phyloP scores from a whole-genome alignment of 208 protist species.

The Acanthamoeba castellanii region DNA sequence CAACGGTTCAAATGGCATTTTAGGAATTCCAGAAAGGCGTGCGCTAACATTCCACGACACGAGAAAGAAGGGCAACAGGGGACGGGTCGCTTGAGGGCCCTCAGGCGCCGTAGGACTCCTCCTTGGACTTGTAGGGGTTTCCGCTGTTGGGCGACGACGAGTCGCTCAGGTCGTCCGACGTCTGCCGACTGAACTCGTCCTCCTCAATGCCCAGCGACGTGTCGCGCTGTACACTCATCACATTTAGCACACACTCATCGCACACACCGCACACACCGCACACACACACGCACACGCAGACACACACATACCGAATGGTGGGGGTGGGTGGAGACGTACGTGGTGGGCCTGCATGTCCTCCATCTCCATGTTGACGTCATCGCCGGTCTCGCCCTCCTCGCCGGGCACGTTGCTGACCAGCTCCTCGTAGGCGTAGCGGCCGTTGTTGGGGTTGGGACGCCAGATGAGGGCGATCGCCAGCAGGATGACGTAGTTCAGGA shows the following conservation, averaged over 20 bases:
- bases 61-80: too few relatives aligned
- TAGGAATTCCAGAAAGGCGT: too few relatives aligned
- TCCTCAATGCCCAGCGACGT: slow-evolving; percentile 22
- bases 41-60: too few relatives aligned
- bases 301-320: background rate
- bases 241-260: background rate
- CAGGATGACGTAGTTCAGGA: slow-evolving; percentile 33
- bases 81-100: too few relatives aligned
- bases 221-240: background rate
- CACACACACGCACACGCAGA: background rate
- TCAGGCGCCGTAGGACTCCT: slow-evolving; percentile 14
- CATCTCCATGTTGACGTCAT: background rate
- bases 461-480: slow-evolving; percentile 52
- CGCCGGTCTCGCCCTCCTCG: background rate
- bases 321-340: background rate
- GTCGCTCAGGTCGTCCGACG: background rate
- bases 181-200: background rate
- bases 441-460: slow-evolving; percentile 64
- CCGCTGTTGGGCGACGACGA: background rate
- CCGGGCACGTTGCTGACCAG: background rate
- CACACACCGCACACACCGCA: too few relatives aligned
- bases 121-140: background rate
- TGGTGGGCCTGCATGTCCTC: slow-evolving; percentile 54
- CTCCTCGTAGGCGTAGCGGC: slow-evolving; percentile 41
- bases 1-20: too few relatives aligned